Percentiles rank a stretch among this genome's conserved stretches.
phyloP scores from a whole-genome alignment of 1,284 basidiomycete genomes.

The Malassezia nana region DNA sequence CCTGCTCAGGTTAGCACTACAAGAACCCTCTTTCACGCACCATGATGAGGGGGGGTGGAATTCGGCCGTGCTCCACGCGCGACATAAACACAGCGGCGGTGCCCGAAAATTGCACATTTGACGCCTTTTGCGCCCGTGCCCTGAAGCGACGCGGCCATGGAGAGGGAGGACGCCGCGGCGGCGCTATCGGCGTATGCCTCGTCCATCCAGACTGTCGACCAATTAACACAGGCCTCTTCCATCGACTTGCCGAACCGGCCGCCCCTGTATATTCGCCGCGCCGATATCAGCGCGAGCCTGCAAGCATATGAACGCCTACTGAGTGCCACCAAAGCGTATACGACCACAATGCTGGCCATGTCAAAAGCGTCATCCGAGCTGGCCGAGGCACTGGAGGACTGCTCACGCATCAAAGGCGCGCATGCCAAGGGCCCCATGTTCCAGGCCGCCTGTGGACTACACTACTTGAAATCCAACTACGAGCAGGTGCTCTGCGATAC shows the following conservation, averaged over 20 bases:
- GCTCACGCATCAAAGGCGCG: slow-evolving; percentile 42
- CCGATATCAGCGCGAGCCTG: slow-evolving; percentile 65
- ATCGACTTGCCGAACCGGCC: slow-evolving; percentile 33
- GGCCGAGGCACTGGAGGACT: slow-evolving; percentile 56
- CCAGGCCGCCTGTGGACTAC: slow-evolving; percentile 56
- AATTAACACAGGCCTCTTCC: slow-evolving; percentile 3
- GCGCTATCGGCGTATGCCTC: background rate
- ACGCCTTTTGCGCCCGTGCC: background rate
- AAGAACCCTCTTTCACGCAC: background rate
- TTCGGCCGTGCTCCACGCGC: background rate
- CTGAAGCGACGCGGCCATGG: background rate
- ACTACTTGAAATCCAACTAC: slow-evolving; percentile 83
- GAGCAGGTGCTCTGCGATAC: slow-evolving; percentile 81
- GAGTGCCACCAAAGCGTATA: slow-evolving; percentile 68
- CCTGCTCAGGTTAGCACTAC: slow-evolving; percentile 17
- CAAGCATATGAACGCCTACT: slow-evolving; percentile 76
- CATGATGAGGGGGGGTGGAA: slow-evolving; percentile 1
- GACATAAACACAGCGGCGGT: background rate
- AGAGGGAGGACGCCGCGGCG: background rate
- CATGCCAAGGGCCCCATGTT: slow-evolving; percentile 32
- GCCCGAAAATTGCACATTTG: background rate
- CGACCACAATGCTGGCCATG: slow-evolving; percentile 69
- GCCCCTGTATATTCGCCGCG: slow-evolving; percentile 70
- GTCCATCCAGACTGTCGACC: slow-evolving; percentile 1
- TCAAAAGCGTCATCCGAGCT: slow-evolving; percentile 74